Conservation (phyloP, 169 alveolate genomes). For the Cryptosporidium meleagridis region DNA sequence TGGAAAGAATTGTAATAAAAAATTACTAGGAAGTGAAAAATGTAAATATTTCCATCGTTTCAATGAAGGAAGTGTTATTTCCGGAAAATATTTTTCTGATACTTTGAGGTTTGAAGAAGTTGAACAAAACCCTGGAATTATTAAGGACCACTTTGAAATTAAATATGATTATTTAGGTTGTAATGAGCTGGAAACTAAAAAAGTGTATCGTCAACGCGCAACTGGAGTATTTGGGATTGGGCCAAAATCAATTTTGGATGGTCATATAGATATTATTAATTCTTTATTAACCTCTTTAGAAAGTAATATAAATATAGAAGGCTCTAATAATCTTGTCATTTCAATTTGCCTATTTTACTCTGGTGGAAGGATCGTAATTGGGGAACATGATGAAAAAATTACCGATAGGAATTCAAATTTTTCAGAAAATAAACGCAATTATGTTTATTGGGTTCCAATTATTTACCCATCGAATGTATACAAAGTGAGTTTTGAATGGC, state of each 20-base stretch:
- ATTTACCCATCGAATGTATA: constrained; percentile 18
- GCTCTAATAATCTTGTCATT: constrained; percentile 8
- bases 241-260: neutral
- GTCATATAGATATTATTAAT: neutral
- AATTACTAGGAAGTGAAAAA: constrained; percentile 5
- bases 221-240: constrained; percentile 79
- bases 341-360: constrained; percentile 31
- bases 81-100: constrained; percentile 78
- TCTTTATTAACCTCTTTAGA: neutral
- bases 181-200: constrained; percentile 77
- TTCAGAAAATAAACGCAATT: neutral
- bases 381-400: constrained; percentile 34
- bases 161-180: constrained; percentile 76
- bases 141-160: neutral
- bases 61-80: constrained; percentile 79
- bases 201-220: constrained; percentile 77
- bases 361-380: constrained; percentile 61
- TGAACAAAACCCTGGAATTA: neutral
- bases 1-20: constrained; percentile 55
- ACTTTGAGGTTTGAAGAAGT: constrained; percentile 49
- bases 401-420: neutral
- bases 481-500: constrained; percentile 11
- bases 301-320: neutral
- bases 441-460: constrained; percentile 46
- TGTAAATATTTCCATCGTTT: constrained; percentile 77